These are phyloP conservation scores for Sambucus nigra DNA, from an alignment of 129 eudicot species.

Conservation along the genomic window DNA sequence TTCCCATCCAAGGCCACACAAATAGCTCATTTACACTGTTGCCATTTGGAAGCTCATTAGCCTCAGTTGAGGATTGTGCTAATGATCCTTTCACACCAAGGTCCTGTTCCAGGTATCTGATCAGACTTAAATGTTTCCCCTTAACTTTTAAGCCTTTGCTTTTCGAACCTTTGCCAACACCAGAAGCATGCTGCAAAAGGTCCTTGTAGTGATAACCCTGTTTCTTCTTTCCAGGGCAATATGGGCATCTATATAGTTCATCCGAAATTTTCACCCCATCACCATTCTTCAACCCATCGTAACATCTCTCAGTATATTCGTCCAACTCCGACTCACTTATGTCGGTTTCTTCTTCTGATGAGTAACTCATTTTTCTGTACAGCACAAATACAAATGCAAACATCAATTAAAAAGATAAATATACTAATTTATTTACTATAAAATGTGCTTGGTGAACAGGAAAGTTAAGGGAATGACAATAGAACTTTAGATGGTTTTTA, in stretches of 20 bases:
- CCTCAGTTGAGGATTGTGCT: not conserved
- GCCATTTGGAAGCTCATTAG: not conserved
- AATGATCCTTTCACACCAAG: not conserved
- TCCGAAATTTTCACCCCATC: slow-evolving; percentile 4
- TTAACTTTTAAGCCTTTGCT: slow-evolving; percentile 10
- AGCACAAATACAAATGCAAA: not conserved
- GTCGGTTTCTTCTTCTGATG: slow-evolving; percentile 25
- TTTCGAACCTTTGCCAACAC: slow-evolving; percentile 12
- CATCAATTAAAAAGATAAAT: not conserved
- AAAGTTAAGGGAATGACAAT: not conserved
- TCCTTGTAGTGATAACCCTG: slow-evolving; percentile 12
- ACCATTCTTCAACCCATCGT: slow-evolving; percentile 11
- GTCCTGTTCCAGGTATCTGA: slow-evolving; percentile 15
- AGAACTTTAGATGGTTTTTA: no score
- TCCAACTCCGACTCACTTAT: slow-evolving; percentile 33
- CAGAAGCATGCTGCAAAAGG: slow-evolving; percentile 29
- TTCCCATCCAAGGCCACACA: slow-evolving; percentile 56
- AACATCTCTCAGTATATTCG: slow-evolving; percentile 11
- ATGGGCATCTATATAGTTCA: slow-evolving; percentile 17
- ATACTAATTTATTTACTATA: no score
- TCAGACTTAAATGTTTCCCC: slow-evolving; percentile 20
- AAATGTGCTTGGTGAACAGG: no score
- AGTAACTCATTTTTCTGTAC: slow-evolving; percentile 1
- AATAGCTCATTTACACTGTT: slow-evolving; percentile 19
- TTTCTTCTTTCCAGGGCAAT: slow-evolving; percentile 21